Evolutionary conservation across 2,329 filamentous ascomycete genomes (phyloP), one percentile per base, ranked within the genome.

Genomic region (Fusarium liriodendri): DNA sequence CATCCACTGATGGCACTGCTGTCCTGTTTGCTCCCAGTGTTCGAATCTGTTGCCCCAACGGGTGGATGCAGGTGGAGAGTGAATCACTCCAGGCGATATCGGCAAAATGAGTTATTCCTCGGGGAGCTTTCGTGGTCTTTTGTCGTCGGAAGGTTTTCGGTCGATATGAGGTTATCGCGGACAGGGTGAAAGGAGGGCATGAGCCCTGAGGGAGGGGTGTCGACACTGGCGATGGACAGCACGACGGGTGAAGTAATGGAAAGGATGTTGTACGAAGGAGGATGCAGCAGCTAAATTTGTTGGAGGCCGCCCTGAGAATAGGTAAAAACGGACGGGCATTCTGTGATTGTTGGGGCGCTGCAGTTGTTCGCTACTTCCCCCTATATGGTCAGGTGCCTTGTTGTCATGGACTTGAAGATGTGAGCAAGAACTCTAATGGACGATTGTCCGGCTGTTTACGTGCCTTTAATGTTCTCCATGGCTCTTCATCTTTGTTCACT

Each of bases 401-500:
- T 47, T 47, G 42, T 47, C 42, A 27, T 32, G 29, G 29, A 32
- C 29, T 32, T 3, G 29, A 52, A 20, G 47, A 32, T 54, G 25
- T 54, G 47, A 54, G 47, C n/a, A 54, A 18, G 47, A 54, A 54
- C 47, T 54, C 47, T 54, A 52, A 52, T 11, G 45, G 25, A 10
- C 3, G 47, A 32, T 54, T 20, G 6, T 14, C 14, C 6, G 47
- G 6, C 11, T 54, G 27, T 54, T 52, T 32, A 54, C 47, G 27
- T n/a, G 20, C 47, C 18, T 54, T 20, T 18, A 11, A 32, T 32
- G 18, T 20, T 54, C 18, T 54, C 20, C 14, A 22, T 35, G 59
- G 16, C 29, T 45, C 22, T 29, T 65, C 61, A 10, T 67, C 58
- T 67, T 60, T 70, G 54, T 52, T 45, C 70, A 57, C 59, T 47